Percentiles rank a stretch among this genome's conserved stretches.
These are phyloP conservation scores for Russula ochroleuca DNA, from an alignment of 768 basidiomycete species.

Conservation along the genomic window DNA sequence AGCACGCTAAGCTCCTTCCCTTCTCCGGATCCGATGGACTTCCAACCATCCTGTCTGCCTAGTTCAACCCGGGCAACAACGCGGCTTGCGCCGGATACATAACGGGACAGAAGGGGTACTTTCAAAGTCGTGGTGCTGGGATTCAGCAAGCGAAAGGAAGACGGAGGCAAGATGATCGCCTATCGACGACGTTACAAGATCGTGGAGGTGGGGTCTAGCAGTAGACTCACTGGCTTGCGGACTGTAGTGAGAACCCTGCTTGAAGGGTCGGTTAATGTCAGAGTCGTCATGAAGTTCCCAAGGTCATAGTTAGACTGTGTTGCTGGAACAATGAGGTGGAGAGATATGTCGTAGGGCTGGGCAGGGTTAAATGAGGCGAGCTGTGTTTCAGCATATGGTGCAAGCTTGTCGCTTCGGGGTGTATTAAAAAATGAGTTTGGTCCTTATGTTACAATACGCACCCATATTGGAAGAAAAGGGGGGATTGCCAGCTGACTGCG, in stretches of 20 bases:
- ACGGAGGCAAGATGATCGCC: slow-evolving; percentile 55
- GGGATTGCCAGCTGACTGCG: slow-evolving; percentile 65
- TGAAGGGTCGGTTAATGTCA: slow-evolving; percentile 53
- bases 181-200: slow-evolving; percentile 31
- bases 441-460: slow-evolving; percentile 35
- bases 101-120: slow-evolving; percentile 56
- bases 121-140: slow-evolving; percentile 45
- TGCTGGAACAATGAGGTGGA: slow-evolving; percentile 62
- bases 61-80: slow-evolving; percentile 62
- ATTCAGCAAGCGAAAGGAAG: slow-evolving; percentile 37
- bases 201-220: not conserved
- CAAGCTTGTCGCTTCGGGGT: slow-evolving; percentile 50
- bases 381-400: slow-evolving; percentile 57
- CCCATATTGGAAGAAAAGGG: slow-evolving; percentile 79
- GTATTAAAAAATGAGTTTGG: slow-evolving; percentile 7
- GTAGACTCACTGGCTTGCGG: slow-evolving; percentile 59
- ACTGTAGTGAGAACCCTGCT: slow-evolving; percentile 60
- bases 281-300: slow-evolving; percentile 79
- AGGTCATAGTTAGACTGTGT: slow-evolving; percentile 64
- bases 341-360: slow-evolving; percentile 72
- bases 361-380: slow-evolving; percentile 50
- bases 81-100: slow-evolving; percentile 44
- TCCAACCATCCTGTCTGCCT: slow-evolving; percentile 74
- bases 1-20: slow-evolving; percentile 69
- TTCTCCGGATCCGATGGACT: slow-evolving; percentile 58